Evolutionary conservation across 148 eudicot species (phyloP), one percentile per base, ranked within the genome.

Genomic region (Persicaria maculosa): DNA sequence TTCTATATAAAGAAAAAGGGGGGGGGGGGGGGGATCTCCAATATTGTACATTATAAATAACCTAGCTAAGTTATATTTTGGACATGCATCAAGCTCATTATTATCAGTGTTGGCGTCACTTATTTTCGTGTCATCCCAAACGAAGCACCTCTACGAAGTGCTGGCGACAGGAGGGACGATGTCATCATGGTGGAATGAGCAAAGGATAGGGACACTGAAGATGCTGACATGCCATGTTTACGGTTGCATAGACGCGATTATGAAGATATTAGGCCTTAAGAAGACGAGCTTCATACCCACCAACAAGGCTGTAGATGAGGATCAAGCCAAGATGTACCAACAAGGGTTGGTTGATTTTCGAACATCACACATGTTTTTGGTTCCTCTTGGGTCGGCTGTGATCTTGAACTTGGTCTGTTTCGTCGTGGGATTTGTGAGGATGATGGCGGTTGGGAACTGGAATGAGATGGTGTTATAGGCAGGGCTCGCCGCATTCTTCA

Each of bases 281-380:
- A 53, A 88, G 59, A 81, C 87, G 7, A 83, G 68, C 15, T 92
- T 88, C 74, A 69, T 74, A 17, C 80, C 86, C 3, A 92, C 97
- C 20, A 88, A 87, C 44, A 92, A 92, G 71, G 88, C 73, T 19
- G 80, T 68, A 0, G 86, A 86, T 22, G 86, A 85, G 0, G 86
- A 87, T 58, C 73, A 79, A 71, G 45, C 47, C 6, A 80, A 82
- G 72, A 75, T 75, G 58, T 88, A 88, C 78, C 78, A 79, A 72
- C 68, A 73, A 74, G 97, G 86, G 0, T 80, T 47, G 43, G 82
- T 71, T 55, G 91, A 92, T 81, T 90, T 90, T 10, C 85, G 84
- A 68, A 75, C 86, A 53, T 79, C 96, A 20, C 71, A 69, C 50
- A 72, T 72, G 75, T 74, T 89, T 7, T 78, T 92, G 55, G 58